phyloP scores from a whole-genome alignment of 108 stramenopile species.

The Nitzschia sp. region DNA sequence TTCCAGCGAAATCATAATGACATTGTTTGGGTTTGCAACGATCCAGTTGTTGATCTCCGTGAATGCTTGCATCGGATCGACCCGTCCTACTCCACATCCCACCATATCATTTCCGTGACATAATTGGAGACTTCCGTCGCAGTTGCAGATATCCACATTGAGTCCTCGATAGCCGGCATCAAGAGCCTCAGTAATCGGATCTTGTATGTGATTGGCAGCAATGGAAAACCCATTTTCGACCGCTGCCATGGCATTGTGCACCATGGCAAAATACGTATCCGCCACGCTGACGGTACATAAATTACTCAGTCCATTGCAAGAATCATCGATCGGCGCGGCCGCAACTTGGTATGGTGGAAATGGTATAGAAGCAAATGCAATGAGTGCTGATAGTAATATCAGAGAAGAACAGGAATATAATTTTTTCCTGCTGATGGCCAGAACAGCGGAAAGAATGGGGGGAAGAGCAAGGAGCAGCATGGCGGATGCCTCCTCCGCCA shows the following conservation, averaged over 20 bases:
- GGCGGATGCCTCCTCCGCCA: no score
- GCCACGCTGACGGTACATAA: conserved; percentile 51
- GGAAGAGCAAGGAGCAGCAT: no score
- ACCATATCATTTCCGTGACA: conserved; percentile 38
- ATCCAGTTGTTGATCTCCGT: conserved; percentile 46
- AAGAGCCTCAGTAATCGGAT: conserved; percentile 28
- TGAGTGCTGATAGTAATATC: no score
- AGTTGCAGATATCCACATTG: conserved; percentile 59
- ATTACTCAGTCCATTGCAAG: conserved; percentile 56
- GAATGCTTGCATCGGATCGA: conserved; percentile 51
- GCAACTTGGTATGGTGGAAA: no score
- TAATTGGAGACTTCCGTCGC: conserved; percentile 47
- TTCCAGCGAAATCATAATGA: conserved; percentile 58
- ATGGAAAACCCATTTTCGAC: conserved; percentile 34
- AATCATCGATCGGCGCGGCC: no score
- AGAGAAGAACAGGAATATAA: no score
- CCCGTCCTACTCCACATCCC: conserved; percentile 49
- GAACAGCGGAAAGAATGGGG: no score
- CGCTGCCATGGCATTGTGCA: no score
- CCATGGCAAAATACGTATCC: conserved; percentile 52
- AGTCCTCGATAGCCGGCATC: conserved; percentile 60
- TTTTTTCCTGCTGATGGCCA: no score
- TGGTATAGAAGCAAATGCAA: no score
- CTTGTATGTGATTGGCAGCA: conserved; percentile 49
- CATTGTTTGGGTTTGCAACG: no score